Evolutionary conservation across 768 basidiomycete species (phyloP), one percentile per base, ranked within the genome.

Genomic region (Tylopilus sp.): DNA sequence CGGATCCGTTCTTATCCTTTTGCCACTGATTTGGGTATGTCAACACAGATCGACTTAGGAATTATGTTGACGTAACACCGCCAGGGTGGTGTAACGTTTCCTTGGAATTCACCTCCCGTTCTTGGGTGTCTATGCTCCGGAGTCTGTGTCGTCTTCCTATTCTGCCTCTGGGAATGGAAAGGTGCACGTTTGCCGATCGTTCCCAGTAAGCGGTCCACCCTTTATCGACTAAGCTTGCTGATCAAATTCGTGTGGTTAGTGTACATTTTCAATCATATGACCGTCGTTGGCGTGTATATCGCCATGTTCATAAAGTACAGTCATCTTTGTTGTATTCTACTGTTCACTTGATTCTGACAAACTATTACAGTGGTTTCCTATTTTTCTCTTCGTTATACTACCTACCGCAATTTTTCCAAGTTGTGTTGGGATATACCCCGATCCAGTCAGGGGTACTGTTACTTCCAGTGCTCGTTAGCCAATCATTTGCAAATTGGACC

Each of bases 341-440:
- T 34, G 13, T 42, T 45, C 21, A 14, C 34, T 25, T 52, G 10
- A 50, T 21, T 14, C 24, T 53, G 50, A 61, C 30, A 16, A 22
- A 10, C 9, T 12, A 0, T 46, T 14, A 10, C 52, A 85, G 82
- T 45, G 83, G 82, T 24, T 78, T 84, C 56, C 72, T 83, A 3
- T 84, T 82, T 65, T 83, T 78, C 67, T 84, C 81, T 17, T 78
- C 84, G 10, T 63, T 87, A 13, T 88, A 82, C 66, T 88, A 87
- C 60, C 76, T 90, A 0, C 87, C 89, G 2, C 83, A 86, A 57
- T 89, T 81, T 64, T 86, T 88, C 69, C 87, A 89, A 69, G 80
- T 87, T 10, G 85, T 80, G 4, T 69, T 84, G n/a, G 83, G 82
- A 6, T 82, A 79, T 55, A 78, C 80, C 9, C 83, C 89, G 1